A percentile compares a stretch with the other conserved stretches of the same genome.
Evolutionary conservation across 192 early-diverging fungal species (phyloP).

Genomic region (Gryganskiella cystojenkinii): DNA sequence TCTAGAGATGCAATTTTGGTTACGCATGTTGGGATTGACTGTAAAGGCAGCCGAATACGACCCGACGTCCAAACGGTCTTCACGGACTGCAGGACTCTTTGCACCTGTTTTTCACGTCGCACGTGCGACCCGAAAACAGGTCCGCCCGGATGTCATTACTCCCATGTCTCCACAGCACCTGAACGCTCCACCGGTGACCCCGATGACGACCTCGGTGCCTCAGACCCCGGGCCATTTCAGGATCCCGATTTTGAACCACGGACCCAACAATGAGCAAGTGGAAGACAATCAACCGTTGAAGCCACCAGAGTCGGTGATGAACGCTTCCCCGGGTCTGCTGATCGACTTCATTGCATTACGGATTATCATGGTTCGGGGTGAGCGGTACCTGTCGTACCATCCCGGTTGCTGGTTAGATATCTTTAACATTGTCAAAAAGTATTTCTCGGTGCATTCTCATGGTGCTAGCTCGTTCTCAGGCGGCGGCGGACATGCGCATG

Average conservation of each 20-base stretch:
- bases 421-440: conserved; percentile 56
- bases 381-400: conserved; percentile 53
- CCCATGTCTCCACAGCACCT: conserved; percentile 25
- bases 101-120: conserved; percentile 33
- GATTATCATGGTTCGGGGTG: conserved; percentile 62
- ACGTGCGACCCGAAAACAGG: conserved; percentile 4
- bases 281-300: conserved; percentile 14
- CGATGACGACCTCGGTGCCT: not conserved
- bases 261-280: conserved; percentile 1
- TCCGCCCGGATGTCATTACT: conserved; percentile 4
- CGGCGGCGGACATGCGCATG: not conserved
- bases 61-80: conserved; percentile 17
- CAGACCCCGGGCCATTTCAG: conserved; percentile 23
- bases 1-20: conserved; percentile 44
- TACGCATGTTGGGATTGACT: conserved; percentile 37
- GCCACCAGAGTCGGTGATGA: conserved; percentile 15
- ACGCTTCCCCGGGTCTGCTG: conserved; percentile 47
- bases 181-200: not conserved
- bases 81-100: conserved; percentile 22
- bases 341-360: conserved; percentile 64
- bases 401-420: conserved; percentile 61
- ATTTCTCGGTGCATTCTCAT: conserved; percentile 23
- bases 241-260: not conserved
- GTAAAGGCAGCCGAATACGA: conserved; percentile 44
- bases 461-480: conserved; percentile 13